Base-by-base conservation (phyloP, 2,329 filamentous ascomycete species). In the Acrocalymma vagum region DNA sequence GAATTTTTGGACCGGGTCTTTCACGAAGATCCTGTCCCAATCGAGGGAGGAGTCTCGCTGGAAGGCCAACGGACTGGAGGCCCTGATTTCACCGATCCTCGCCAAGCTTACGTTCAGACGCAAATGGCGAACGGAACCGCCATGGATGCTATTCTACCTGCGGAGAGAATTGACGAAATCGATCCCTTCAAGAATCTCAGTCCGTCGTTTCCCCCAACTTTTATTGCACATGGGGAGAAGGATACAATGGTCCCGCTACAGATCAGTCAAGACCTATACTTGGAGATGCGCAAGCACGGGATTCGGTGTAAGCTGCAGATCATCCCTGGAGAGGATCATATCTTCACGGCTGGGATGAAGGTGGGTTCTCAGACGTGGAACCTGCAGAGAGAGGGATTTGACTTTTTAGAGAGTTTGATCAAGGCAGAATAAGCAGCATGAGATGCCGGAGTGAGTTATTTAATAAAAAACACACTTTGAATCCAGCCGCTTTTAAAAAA, bases 21-120 rank as follows among this genome's bases (percentile, higher is more conserved):
- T n/a, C n/a, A n/a, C n/a, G n/a, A n/a, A n/a, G n/a, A n/a, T n/a
- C n/a, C n/a, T n/a, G n/a, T n/a, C n/a, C n/a, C n/a, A n/a, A n/a
- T n/a, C n/a, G n/a, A n/a, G n/a, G n/a, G n/a, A n/a, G 52, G 52
- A 18, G 32, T 47, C 13, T 53, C 49, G 9, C 41, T 55, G 3
- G 52, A 55, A 36, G 52, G 52, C n/a, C 52, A 55, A 25, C n/a
- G n/a, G n/a, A n/a, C n/a, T n/a, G 29, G 46, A 27, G 20, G 24
- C 6, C 23, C 42, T 14, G 39, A 42, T 10, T 28, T 35, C 4
- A 25, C 38, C 3, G 33, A 41, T 6, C 24, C 41, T 11, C 38
- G 52, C 7, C 43, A 51, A 8, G 37, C 27, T 11, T 55, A 38
- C 26, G 46, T 46, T 7, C 40, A 53, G 44, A 42, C 49, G 9